phyloP scores from a whole-genome alignment of 768 basidiomycete species.

The Cyclocybe cylindracea region DNA sequence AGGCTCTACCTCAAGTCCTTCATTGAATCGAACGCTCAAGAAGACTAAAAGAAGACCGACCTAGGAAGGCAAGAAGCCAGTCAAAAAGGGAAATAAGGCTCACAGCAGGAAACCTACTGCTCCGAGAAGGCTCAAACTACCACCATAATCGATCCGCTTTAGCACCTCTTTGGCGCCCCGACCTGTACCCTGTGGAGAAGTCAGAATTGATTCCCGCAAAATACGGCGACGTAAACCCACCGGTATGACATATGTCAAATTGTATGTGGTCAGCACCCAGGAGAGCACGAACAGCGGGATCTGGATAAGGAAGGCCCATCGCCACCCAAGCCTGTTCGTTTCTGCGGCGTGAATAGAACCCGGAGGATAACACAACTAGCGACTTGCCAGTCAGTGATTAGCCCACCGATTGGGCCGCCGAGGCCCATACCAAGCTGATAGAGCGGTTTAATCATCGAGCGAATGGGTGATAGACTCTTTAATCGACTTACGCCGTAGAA shows the following conservation, averaged over 20 bases:
- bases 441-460: slow-evolving; percentile 1
- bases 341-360: neutral
- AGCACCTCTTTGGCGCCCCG: slow-evolving; percentile 66
- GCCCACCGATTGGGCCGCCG: slow-evolving; percentile 73
- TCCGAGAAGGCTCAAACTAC: slow-evolving; percentile 60
- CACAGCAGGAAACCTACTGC: slow-evolving; percentile 43
- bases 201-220: neutral
- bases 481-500: slow-evolving; percentile 63
- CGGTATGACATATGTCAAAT: slow-evolving; percentile 64
- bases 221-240: slow-evolving; percentile 7
- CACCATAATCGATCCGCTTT: slow-evolving; percentile 78
- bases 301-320: slow-evolving; percentile 80
- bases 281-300: slow-evolving; percentile 67
- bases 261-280: slow-evolving; percentile 54
- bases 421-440: slow-evolving; percentile 71
- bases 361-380: neutral
- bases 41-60: slow-evolving; percentile 65
- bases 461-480: neutral
- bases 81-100: neutral
- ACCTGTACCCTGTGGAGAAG: slow-evolving; percentile 55
- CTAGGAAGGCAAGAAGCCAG: slow-evolving; percentile 22
- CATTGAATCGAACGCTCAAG: slow-evolving; percentile 70
- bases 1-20: slow-evolving; percentile 54
- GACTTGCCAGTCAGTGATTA: slow-evolving; percentile 65
- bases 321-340: slow-evolving; percentile 65